Evolutionary conservation across 2,329 filamentous ascomycete species (phyloP).

Genomic region (Phyllosticta citrichinensis): DNA sequence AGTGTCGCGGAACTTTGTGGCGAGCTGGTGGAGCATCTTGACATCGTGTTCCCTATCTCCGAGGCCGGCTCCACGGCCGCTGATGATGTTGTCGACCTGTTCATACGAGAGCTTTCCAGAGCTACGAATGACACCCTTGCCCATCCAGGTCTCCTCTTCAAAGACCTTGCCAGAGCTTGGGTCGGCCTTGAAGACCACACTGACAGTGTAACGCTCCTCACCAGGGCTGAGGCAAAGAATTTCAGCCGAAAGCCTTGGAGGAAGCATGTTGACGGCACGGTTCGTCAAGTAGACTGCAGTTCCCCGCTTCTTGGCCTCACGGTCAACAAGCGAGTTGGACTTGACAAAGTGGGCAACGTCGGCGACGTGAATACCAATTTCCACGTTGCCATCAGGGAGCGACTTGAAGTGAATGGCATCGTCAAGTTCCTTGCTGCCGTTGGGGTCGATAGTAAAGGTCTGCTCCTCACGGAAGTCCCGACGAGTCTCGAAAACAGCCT

Average conservation of each 20-base stretch:
- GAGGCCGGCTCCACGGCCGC: constrained; percentile 53
- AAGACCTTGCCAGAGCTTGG: constrained; percentile 65
- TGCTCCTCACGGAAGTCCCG: constrained; percentile 85
- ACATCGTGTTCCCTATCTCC: constrained; percentile 65
- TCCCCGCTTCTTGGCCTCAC: constrained; percentile 95
- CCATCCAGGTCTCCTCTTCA: constrained; percentile 87
- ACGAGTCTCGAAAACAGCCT: constrained; percentile 60
- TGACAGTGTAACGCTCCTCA: constrained; percentile 85
- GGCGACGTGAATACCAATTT: constrained; percentile 89
- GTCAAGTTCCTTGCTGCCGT: constrained; percentile 77
- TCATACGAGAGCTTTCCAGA: constrained; percentile 73
- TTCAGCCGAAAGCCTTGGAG: constrained; percentile 73
- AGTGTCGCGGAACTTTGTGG: constrained; percentile 82
- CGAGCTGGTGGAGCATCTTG: constrained; percentile 66
- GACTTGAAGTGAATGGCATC: constrained; percentile 89
- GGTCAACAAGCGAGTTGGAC: constrained; percentile 85
- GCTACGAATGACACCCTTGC: constrained; percentile 89
- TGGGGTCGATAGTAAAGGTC: constrained; percentile 86
- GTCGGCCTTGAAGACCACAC: constrained; percentile 87
- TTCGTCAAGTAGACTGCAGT: constrained; percentile 94
- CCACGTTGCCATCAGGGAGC: constrained; percentile 71
- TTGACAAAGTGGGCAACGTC: constrained; percentile 97
- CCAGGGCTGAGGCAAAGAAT: constrained; percentile 78
- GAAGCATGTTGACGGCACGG: constrained; percentile 77
- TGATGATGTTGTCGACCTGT: constrained; percentile 75